Percentiles rank a stretch among this genome's conserved stretches.
Evolutionary conservation across 768 basidiomycete species (phyloP).

Genomic region (Strobilomyces confusus): DNA sequence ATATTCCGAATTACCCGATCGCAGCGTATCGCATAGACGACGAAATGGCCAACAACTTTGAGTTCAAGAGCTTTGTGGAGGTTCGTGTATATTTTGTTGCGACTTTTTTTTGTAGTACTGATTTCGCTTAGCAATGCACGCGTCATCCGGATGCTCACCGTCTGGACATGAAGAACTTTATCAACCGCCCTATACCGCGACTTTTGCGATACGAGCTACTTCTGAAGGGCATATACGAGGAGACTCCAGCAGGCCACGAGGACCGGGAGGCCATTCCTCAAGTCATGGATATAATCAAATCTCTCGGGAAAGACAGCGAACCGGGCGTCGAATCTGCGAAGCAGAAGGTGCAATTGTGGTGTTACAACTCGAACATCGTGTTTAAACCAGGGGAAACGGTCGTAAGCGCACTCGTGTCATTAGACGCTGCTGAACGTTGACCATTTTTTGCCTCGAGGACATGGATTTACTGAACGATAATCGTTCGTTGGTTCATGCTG

Average conservation of each 20-base stretch:
- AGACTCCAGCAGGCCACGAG: conserved; percentile 70
- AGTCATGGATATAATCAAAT: conserved; percentile 82
- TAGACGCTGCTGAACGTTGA: neutral
- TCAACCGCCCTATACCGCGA: conserved; percentile 88
- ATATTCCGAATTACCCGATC: conserved; percentile 89
- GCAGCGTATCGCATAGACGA: conserved; percentile 86
- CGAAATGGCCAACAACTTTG: conserved; percentile 75
- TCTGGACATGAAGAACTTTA: conserved; percentile 90
- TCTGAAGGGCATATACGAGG: conserved; percentile 74
- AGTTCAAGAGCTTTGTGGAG: conserved; percentile 81
- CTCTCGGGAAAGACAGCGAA: conserved; percentile 83
- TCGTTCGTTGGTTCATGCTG: conserved; percentile 78
- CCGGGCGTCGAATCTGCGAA: conserved; percentile 83
- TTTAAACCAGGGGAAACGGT: conserved; percentile 78
- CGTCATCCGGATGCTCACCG: conserved; percentile 76
- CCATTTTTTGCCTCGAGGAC: conserved; percentile 42
- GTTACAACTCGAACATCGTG: conserved; percentile 72
- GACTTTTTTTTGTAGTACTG: neutral
- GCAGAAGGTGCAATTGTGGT: conserved; percentile 87
- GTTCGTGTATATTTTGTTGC: conserved; percentile 37
- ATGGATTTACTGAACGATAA: conserved; percentile 86
- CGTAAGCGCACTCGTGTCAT: conserved; percentile 29
- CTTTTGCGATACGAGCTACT: conserved; percentile 85
- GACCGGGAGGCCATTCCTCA: conserved; percentile 80
- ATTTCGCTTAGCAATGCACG: conserved; percentile 37